phyloP scores from a whole-genome alignment of 768 basidiomycete species.

The Sarcomyxa edulis region DNA sequence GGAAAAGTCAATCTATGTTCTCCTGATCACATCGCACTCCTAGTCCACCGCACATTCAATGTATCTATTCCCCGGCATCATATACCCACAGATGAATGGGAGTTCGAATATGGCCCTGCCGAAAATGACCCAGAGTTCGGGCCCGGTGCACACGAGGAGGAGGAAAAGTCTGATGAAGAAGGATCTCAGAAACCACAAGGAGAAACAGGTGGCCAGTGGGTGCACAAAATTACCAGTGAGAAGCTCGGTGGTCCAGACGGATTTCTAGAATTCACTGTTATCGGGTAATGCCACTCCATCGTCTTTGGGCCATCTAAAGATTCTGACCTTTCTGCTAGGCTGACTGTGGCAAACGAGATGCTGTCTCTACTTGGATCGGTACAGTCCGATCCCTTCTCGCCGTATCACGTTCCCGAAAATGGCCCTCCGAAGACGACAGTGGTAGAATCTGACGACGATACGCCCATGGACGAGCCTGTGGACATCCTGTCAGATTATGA shows the following conservation, averaged over 20 bases:
- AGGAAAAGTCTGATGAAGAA: slow-evolving; percentile 16
- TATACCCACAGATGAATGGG: slow-evolving; percentile 76
- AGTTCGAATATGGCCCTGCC: slow-evolving; percentile 80
- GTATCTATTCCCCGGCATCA: slow-evolving; percentile 91
- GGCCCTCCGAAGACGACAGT: slow-evolving; percentile 9
- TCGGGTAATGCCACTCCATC: slow-evolving; percentile 55
- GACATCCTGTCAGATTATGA: slow-evolving; percentile 18
- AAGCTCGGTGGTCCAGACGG: slow-evolving; percentile 65
- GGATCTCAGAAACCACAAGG: slow-evolving; percentile 22
- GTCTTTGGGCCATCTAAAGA: neutral
- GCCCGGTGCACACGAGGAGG: slow-evolving; percentile 22
- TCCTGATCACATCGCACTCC: slow-evolving; percentile 87
- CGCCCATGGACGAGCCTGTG: slow-evolving; percentile 4
- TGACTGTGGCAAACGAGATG: slow-evolving; percentile 92
- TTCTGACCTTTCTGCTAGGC: slow-evolving; percentile 32
- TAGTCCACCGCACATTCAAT: slow-evolving; percentile 90
- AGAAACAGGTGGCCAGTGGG: slow-evolving; percentile 69
- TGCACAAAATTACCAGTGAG: slow-evolving; percentile 64
- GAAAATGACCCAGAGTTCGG: slow-evolving; percentile 78
- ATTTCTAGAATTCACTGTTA: slow-evolving; percentile 76
- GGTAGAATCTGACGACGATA: slow-evolving; percentile 12
- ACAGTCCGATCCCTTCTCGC: slow-evolving; percentile 70
- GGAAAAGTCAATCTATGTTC: slow-evolving; percentile 88
- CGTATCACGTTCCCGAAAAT: slow-evolving; percentile 38
- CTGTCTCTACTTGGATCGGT: slow-evolving; percentile 83